Percentiles rank a stretch among this genome's conserved stretches.
phyloP scores from a whole-genome alignment of 202 grass and related monocot species.

The Schoenoplectus tabernaemontani region DNA sequence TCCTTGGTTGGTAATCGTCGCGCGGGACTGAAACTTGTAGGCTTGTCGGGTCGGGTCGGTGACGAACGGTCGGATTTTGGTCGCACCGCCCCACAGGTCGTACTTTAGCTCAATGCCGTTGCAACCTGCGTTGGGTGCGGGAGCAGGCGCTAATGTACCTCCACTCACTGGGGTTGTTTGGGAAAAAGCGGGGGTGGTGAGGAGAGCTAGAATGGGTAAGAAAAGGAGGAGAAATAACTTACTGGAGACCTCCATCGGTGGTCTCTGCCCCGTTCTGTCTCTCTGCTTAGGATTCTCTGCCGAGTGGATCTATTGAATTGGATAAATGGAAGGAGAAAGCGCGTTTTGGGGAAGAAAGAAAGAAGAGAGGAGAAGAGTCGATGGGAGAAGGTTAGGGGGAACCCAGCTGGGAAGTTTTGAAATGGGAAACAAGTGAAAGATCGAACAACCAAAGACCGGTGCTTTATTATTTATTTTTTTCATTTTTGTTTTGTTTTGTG shows the following conservation, averaged over 20 bases:
- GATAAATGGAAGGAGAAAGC: slow-evolving; percentile 38
- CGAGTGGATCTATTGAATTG: no score
- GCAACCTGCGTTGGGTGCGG: slow-evolving; percentile 51
- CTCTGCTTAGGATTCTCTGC: neutral
- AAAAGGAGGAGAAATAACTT: slow-evolving; percentile 24
- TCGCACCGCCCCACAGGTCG: neutral
- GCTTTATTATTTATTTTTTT: no score
- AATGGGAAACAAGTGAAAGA: slow-evolving; percentile 22
- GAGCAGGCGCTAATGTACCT: slow-evolving; percentile 22
- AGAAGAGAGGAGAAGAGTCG: neutral
- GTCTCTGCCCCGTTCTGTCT: neutral
- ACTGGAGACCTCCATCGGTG: slow-evolving; percentile 37
- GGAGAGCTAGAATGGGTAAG: slow-evolving; percentile 6
- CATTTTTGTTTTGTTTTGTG: neutral
- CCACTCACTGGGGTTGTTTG: slow-evolving; percentile 16
- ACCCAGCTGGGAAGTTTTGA: slow-evolving; percentile 42
- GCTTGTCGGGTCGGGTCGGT: slow-evolving; percentile 44
- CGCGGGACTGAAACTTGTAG: slow-evolving; percentile 55
- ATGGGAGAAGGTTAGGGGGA: no score
- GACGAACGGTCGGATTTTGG: slow-evolving; percentile 63
- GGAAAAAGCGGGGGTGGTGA: neutral
- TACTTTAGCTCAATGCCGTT: slow-evolving; percentile 74
- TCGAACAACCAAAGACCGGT: slow-evolving; percentile 6
- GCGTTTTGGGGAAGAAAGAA: slow-evolving; percentile 31
- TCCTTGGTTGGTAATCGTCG: slow-evolving; percentile 59